Evolutionary conservation across 345 rosid species (phyloP).

Genomic region (Noccaea caerulescens): DNA sequence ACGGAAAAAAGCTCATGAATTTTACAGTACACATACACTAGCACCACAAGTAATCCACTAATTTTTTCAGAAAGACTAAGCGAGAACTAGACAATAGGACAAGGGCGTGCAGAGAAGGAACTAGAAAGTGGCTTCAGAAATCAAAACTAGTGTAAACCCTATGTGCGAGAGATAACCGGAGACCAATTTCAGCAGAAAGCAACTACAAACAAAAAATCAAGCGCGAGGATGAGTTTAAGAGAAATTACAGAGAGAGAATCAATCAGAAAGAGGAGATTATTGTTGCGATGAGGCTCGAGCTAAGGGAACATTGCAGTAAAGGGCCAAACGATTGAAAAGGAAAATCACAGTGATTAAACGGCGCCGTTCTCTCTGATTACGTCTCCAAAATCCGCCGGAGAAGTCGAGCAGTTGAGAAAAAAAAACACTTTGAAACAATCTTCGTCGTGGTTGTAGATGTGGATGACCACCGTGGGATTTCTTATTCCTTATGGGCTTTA

Average conservation of each 20-base stretch:
- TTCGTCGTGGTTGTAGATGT: constrained; percentile 33
- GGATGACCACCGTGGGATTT: constrained; percentile 27
- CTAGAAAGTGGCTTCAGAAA: constrained; percentile 2
- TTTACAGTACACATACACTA: constrained; percentile 4
- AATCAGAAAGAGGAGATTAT: constrained; percentile 19
- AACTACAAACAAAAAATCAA: constrained; percentile 21
- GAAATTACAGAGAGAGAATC: constrained; percentile 26
- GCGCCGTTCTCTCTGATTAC: constrained; percentile 23
- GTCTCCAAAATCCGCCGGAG: constrained; percentile 35
- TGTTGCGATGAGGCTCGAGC: constrained; percentile 14
- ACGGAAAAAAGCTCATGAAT: background rate
- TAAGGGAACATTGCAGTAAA: constrained; percentile 19
- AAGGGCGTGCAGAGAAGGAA: constrained; percentile 6
- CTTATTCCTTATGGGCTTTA: constrained; percentile 11
- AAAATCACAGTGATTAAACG: constrained; percentile 7
- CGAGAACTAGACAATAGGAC: background rate
- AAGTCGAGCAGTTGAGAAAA: constrained; percentile 30
- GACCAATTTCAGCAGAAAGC: constrained; percentile 30
- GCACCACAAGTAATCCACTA: background rate
- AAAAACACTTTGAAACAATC: constrained; percentile 29
- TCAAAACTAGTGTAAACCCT: constrained; percentile 26
- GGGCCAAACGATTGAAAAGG: background rate
- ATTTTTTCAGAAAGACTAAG: background rate
- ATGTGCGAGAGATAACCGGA: background rate
- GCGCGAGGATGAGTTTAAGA: constrained; percentile 1